Evolutionary conservation across 2,329 filamentous ascomycete genomes (phyloP).

Genomic region (Pseudogymnoascus sp.): DNA sequence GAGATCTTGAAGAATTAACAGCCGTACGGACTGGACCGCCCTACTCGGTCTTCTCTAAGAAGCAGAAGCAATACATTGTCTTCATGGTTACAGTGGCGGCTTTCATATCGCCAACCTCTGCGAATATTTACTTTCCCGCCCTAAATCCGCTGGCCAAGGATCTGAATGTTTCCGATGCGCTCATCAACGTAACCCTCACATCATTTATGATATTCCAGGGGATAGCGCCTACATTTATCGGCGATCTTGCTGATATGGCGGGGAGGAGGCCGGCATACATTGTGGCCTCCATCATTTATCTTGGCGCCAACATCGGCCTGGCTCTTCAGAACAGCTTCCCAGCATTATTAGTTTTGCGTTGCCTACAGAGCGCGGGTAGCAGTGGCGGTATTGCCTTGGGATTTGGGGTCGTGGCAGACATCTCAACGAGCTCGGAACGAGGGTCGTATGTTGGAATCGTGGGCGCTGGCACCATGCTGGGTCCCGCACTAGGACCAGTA

Average conservation of each 20-base stretch:
- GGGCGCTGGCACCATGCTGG: slow-evolving; percentile 40
- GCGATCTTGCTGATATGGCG: slow-evolving; percentile 35
- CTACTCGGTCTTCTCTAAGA: slow-evolving; percentile 26
- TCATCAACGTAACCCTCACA: slow-evolving; percentile 11
- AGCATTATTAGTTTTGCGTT: slow-evolving; percentile 20
- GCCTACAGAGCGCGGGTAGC: slow-evolving; percentile 23
- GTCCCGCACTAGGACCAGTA: slow-evolving; percentile 33
- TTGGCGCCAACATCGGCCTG: slow-evolving; percentile 45
- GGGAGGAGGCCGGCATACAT: slow-evolving; percentile 47
- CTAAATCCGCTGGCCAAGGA: neutral
- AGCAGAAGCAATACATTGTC: slow-evolving; percentile 44
- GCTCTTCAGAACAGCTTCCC: slow-evolving; percentile 40
- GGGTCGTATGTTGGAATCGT: slow-evolving; percentile 66
- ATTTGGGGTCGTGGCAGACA: slow-evolving; percentile 65
- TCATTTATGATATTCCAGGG: slow-evolving; percentile 9
- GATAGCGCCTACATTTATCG: slow-evolving; percentile 9
- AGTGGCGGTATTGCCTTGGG: slow-evolving; percentile 59
- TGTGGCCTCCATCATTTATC: slow-evolving; percentile 42
- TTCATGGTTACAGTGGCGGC: slow-evolving; percentile 43
- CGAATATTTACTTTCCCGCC: neutral
- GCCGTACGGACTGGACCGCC: slow-evolving; percentile 23
- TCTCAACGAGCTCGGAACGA: slow-evolving; percentile 60
- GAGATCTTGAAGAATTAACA: slow-evolving; percentile 25
- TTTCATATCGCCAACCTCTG: slow-evolving; percentile 21
- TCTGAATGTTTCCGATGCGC: slow-evolving; percentile 5